Evolutionary conservation across 768 basidiomycete species (phyloP), one percentile per base, ranked within the genome.

Genomic region (Suillus bovinus): DNA sequence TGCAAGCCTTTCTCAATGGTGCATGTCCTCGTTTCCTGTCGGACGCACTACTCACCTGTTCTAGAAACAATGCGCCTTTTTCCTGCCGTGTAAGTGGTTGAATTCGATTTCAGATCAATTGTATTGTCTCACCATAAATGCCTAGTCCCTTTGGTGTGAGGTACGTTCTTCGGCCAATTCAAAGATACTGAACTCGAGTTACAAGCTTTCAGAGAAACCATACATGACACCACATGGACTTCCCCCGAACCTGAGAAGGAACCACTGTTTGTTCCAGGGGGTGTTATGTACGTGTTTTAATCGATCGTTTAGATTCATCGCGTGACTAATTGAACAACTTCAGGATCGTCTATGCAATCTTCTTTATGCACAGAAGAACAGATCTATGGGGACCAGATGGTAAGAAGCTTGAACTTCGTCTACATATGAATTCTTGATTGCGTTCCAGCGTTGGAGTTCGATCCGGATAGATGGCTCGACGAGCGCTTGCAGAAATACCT

Each of bases 1-100:
- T 81, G 5, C 69, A 78, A 7, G 81, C 82, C 33, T 76, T 80
- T 29, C 71, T 81, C 36, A 80, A 81, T 60, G 81, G 80, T 80
- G 44, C 10, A 72, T 61, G 42, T n/a, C 13, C 39, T 13, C 17
- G 27, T 41, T 11, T 20, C 10, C 34, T 31, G 46, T 62, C 4
- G 16, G 9, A 31, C 27, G 13, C 17, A 16, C 53, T 5, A 46
- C 65, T 34, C 33, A 46, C 58, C n/a, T 22, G 17, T 46, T 27
- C 31, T 33, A 77, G 74, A 75, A 66, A 75, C 74, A 8, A 63
- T 74, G 49, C 65, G 75, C 29, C 69, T 77, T 41, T 78, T 70
- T 47, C 74, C 76, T 42, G 63, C 74, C 3, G 73, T 74, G 72
- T 74, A 63, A 31, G 70, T 68, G 31, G 17, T 13, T 22, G 39